Conservation (phyloP, 2,329 filamentous ascomycete species). For the Cladosporium sp. region DNA sequence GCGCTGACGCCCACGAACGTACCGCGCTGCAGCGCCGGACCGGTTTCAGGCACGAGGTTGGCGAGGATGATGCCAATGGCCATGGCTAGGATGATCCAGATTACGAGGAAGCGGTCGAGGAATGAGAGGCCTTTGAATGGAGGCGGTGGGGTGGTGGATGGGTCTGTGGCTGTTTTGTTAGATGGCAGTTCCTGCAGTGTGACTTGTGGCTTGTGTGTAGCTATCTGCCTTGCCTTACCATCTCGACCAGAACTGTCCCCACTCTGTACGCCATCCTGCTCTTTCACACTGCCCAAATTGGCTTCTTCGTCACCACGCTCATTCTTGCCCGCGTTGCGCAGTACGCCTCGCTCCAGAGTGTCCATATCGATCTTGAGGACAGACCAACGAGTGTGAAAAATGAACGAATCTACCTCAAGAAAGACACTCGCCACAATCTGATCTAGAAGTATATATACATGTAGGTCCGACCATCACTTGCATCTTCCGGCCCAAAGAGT, state of each 20-base stretch:
- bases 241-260: not conserved
- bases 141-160: constrained; percentile 19
- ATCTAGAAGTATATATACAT: not conserved
- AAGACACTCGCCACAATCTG: not conserved
- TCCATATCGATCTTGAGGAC: not conserved
- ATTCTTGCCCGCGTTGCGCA: constrained; percentile 1
- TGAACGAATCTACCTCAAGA: not conserved
- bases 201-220: not conserved
- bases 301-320: constrained; percentile 1
- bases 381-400: not conserved
- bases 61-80: constrained; percentile 71
- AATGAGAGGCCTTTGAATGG: constrained; percentile 44
- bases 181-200: not conserved
- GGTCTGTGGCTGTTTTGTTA: constrained; percentile 10
- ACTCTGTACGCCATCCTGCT: not conserved
- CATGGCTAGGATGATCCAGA: constrained; percentile 78
- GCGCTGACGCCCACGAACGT: constrained; percentile 70
- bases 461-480: not conserved
- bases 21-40: constrained; percentile 65
- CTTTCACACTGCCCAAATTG: not conserved
- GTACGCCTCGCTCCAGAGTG: constrained; percentile 8
- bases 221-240: not conserved
- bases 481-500: not conserved
- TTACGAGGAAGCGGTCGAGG: constrained; percentile 47
- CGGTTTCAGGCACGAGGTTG: constrained; percentile 68